These are phyloP conservation scores for Globisporangium carolinianum DNA, from an alignment of 352 stramenopile species.

Conservation along the genomic window DNA sequence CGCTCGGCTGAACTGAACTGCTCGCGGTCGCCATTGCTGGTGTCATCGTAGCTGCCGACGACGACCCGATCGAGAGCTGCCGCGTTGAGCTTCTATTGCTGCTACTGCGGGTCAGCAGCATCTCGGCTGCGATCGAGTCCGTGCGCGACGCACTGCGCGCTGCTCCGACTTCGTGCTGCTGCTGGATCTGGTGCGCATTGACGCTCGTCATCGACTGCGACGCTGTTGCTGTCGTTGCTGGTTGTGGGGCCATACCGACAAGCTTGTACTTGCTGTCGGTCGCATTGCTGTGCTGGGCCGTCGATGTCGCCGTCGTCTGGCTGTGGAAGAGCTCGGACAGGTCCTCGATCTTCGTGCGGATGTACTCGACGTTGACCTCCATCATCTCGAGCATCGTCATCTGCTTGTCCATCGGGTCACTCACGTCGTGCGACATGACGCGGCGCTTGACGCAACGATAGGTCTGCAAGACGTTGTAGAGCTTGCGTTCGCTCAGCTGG, in stretches of 20 bases:
- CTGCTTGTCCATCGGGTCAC: conserved; percentile 73
- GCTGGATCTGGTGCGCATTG: conserved; percentile 5
- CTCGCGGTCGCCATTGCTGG: conserved; percentile 3
- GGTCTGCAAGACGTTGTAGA: conserved; percentile 45
- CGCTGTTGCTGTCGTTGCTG: background rate
- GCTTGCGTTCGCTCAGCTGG: conserved; percentile 37
- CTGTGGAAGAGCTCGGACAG: conserved; percentile 41
- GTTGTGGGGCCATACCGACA: background rate
- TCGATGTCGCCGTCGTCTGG: conserved; percentile 10
- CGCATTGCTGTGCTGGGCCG: background rate
- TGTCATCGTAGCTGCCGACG: background rate
- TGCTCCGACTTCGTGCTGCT: conserved; percentile 1
- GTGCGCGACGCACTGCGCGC: background rate
- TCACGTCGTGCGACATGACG: conserved; percentile 61
- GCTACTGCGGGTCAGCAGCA: conserved; percentile 3
- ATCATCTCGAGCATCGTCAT: conserved; percentile 86
- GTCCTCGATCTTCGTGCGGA: conserved; percentile 73
- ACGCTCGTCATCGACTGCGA: background rate
- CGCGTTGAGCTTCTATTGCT: background rate
- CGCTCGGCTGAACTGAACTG: background rate
- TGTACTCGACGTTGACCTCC: conserved; percentile 81
- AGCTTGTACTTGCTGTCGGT: conserved; percentile 12
- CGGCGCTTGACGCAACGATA: conserved; percentile 56
- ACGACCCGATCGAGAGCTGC: background rate
- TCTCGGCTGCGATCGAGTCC: background rate